A percentile compares a stretch with the other conserved stretches of the same genome.
Conservation (phyloP, 768 basidiomycete genomes). For the Kwoniella heveanensis region DNA sequence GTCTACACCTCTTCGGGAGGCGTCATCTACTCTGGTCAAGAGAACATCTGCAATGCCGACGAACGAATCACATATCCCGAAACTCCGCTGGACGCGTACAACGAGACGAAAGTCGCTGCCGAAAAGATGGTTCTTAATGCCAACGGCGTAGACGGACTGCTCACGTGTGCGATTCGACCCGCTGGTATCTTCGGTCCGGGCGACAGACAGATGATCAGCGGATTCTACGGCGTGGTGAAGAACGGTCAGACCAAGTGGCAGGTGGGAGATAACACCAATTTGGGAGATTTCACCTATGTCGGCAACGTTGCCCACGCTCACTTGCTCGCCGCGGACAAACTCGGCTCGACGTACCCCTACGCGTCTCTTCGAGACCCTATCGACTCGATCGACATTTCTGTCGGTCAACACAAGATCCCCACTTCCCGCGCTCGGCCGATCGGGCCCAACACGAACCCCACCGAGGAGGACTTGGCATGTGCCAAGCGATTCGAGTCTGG, state of each 20-base stretch:
- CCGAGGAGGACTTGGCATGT: constrained; percentile 63
- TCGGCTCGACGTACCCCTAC: constrained; percentile 61
- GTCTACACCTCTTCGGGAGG: constrained; percentile 94
- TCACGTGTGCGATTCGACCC: constrained; percentile 87
- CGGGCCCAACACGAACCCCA: constrained; percentile 73
- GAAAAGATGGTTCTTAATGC: constrained; percentile 80
- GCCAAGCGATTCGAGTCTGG: constrained; percentile 58
- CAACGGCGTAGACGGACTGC: constrained; percentile 78
- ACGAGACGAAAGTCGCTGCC: constrained; percentile 87
- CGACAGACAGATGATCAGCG: constrained; percentile 80
- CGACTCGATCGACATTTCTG: constrained; percentile 67
- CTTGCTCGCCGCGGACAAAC: constrained; percentile 86
- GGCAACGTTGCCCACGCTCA: constrained; percentile 94
- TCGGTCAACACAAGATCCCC: constrained; percentile 68
- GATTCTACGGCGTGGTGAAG: constrained; percentile 76
- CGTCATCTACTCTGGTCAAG: constrained; percentile 77
- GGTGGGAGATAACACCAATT: constrained; percentile 87
- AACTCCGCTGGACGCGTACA: constrained; percentile 83
- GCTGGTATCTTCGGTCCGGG: constrained; percentile 97
- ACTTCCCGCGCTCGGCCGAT: constrained; percentile 78
- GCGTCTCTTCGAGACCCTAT: constrained; percentile 62
- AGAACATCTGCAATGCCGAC: constrained; percentile 78
- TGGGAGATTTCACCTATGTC: constrained; percentile 96
- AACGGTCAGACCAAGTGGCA: constrained; percentile 86
- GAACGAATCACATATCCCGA: constrained; percentile 78